phyloP scores from a whole-genome alignment of 2,329 filamentous ascomycete genomes.

The Sodiomyces alkalinus region DNA sequence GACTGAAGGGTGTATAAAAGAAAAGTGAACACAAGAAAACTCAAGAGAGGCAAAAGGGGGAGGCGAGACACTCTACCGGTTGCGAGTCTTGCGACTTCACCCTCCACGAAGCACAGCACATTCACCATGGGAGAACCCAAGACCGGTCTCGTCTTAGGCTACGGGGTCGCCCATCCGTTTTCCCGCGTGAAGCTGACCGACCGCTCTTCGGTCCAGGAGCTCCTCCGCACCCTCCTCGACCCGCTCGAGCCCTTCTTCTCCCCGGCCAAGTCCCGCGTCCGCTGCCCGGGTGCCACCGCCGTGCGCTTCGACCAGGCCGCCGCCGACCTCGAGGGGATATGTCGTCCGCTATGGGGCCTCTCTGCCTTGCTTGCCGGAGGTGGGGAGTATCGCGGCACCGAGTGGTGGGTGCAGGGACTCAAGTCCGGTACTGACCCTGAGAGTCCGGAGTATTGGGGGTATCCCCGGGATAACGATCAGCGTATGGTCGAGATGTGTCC shows the following conservation, averaged over 20 bases:
- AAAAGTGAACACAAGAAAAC: no score
- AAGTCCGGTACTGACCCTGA: constrained; percentile 56
- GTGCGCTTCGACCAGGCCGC: constrained; percentile 66
- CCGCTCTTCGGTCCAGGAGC: constrained; percentile 41
- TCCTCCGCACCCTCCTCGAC: constrained; percentile 49
- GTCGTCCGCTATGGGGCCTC: constrained; percentile 61
- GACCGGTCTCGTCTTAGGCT: constrained; percentile 26
- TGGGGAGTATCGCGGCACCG: constrained; percentile 45
- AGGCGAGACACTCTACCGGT: no score
- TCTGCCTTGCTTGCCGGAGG: constrained; percentile 55
- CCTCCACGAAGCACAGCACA: no score
- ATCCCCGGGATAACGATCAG: constrained; percentile 62
- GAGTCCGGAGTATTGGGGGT: constrained; percentile 61
- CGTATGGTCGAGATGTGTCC: constrained; percentile 79
- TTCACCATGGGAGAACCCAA: no score
- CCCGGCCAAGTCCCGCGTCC: constrained; percentile 46
- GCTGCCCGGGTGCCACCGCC: constrained; percentile 52
- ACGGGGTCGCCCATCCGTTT: constrained; percentile 39
- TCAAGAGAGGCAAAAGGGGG: no score
- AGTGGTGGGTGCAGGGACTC: constrained; percentile 56
- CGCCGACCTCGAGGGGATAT: constrained; percentile 63
- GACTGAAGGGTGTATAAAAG: no score
- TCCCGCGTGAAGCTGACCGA: constrained; percentile 32
- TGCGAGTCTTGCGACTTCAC: no score
- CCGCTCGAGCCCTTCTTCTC: constrained; percentile 61